Conservation (phyloP, 257 asterid genomes). For the Gentiana straminea region DNA sequence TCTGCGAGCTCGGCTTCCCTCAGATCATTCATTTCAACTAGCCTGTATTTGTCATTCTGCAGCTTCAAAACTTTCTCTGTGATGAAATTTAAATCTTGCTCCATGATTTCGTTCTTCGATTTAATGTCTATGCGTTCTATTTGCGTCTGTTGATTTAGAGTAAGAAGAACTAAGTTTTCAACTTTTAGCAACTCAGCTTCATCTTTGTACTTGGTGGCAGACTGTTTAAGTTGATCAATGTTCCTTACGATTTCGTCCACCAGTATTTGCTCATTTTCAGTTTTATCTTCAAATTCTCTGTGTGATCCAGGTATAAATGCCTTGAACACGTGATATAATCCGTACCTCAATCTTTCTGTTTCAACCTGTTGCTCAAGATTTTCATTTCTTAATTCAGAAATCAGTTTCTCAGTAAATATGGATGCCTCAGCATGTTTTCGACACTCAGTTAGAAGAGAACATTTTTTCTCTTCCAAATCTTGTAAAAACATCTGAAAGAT, state of each 20-base stretch:
- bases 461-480: constrained; percentile 85
- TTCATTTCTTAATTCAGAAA: constrained; percentile 79
- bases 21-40: constrained; percentile 42
- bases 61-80: constrained; percentile 37
- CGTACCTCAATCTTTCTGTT: constrained; percentile 53
- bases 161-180: constrained; percentile 70
- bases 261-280: constrained; percentile 45
- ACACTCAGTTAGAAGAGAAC: constrained; percentile 55
- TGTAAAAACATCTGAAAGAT: constrained; percentile 74
- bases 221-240: constrained; percentile 45
- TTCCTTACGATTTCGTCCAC: constrained; percentile 37
- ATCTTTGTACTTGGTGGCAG: constrained; percentile 43
- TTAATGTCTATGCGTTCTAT: constrained; percentile 55
- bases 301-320: constrained; percentile 37
- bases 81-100: constrained; percentile 36
- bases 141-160: constrained; percentile 64
- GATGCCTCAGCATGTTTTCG: constrained; percentile 91
- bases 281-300: constrained; percentile 23
- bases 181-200: constrained; percentile 51
- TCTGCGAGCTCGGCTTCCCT: constrained; percentile 47
- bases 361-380: constrained; percentile 96
- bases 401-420: constrained; percentile 68
- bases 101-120: constrained; percentile 41
- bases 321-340: constrained; percentile 60
- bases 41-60: constrained; percentile 43